These are phyloP conservation scores for Pythium dissotocum DNA, from an alignment of 352 stramenopile genomes.

Conservation along the genomic window DNA sequence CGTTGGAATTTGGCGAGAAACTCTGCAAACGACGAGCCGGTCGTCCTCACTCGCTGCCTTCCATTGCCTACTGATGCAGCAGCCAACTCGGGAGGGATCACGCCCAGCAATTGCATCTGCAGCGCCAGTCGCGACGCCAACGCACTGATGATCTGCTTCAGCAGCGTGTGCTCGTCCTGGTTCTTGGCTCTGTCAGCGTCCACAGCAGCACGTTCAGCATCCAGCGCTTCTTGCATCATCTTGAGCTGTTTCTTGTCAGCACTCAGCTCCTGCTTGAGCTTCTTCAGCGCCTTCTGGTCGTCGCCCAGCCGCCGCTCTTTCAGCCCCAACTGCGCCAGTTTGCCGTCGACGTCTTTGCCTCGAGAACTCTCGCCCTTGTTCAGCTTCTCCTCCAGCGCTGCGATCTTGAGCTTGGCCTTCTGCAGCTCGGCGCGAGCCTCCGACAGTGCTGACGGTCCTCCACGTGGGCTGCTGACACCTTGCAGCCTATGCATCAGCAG, in stretches of 20 bases:
- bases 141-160: slow-evolving; percentile 47
- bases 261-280: slow-evolving; percentile 37
- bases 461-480: slow-evolving; percentile 12
- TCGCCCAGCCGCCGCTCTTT: slow-evolving; percentile 40
- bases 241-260: slow-evolving; percentile 39
- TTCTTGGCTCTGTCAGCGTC: slow-evolving; percentile 20
- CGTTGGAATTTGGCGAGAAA: slow-evolving; percentile 34
- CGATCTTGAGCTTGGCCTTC: slow-evolving; percentile 54
- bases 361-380: slow-evolving; percentile 26
- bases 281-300: slow-evolving; percentile 63
- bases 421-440: slow-evolving; percentile 50
- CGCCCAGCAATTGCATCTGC: slow-evolving; percentile 50
- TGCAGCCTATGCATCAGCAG: slow-evolving; percentile 26
- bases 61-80: not conserved
- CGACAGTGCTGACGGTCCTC: slow-evolving; percentile 27
- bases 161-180: slow-evolving; percentile 43
- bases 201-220: not conserved
- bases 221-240: slow-evolving; percentile 20
- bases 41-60: not conserved
- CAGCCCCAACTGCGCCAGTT: slow-evolving; percentile 31
- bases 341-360: slow-evolving; percentile 43
- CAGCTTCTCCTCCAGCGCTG: slow-evolving; percentile 45
- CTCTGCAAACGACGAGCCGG: slow-evolving; percentile 13
- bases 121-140: slow-evolving; percentile 43
- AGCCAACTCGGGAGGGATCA: slow-evolving; percentile 24